Conservation (phyloP, 768 basidiomycete species). For the Suillus alpinus region DNA sequence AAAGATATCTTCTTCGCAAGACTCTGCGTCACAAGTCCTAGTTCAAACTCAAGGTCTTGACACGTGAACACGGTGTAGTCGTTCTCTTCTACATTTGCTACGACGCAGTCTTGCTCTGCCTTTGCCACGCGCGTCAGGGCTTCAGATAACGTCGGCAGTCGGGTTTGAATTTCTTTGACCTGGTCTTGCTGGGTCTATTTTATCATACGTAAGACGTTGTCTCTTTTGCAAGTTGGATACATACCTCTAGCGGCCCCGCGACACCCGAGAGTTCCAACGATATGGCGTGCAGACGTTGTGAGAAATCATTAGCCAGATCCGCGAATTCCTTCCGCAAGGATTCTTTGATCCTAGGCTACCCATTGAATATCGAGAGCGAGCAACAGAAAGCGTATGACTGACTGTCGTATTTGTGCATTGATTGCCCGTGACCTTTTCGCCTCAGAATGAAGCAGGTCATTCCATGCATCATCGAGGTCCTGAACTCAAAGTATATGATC, state of each 20-base stretch:
- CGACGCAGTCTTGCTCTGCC: constrained; percentile 73
- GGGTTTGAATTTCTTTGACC: constrained; percentile 60
- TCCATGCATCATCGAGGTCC: constrained; percentile 84
- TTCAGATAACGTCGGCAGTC: constrained; percentile 64
- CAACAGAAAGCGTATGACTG: constrained; percentile 28
- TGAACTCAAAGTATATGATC: constrained; percentile 14
- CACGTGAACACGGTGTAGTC: constrained; percentile 90
- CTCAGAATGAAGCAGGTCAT: constrained; percentile 67
- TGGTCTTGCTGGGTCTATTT: constrained; percentile 73
- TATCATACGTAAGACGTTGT: constrained; percentile 2
- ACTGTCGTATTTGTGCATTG: constrained; percentile 89
- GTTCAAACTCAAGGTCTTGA: constrained; percentile 88
- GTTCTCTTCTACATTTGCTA: constrained; percentile 95
- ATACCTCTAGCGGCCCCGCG: constrained; percentile 74
- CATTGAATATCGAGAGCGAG: constrained; percentile 2
- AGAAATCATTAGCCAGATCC: constrained; percentile 72
- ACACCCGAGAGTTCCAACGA: constrained; percentile 73
- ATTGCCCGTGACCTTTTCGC: constrained; percentile 75
- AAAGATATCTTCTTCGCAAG: constrained; percentile 91
- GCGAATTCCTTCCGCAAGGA: constrained; percentile 75
- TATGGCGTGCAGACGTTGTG: constrained; percentile 60
- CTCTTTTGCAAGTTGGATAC: constrained; percentile 12
- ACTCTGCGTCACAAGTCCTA: constrained; percentile 76
- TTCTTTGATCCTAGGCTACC: constrained; percentile 69
- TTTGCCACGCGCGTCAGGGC: constrained; percentile 51